phyloP scores from a whole-genome alignment of 2,329 filamentous ascomycete genomes.

The Ophiostoma himal-ulmi region DNA sequence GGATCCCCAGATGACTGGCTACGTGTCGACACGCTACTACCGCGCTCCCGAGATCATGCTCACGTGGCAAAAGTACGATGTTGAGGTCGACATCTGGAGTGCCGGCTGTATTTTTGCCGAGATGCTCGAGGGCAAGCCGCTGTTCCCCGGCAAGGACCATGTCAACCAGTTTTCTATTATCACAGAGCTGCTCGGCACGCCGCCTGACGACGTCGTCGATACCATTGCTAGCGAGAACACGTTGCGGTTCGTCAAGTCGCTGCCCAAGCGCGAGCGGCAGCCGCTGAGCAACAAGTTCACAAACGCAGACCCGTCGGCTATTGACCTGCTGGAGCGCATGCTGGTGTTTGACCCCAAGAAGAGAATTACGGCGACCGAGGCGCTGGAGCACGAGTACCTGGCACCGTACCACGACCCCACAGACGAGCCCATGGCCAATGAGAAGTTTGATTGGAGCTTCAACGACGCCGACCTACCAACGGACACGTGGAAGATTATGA shows the following conservation, averaged over 20 bases:
- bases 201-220: constrained; percentile 96
- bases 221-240: constrained; percentile 99
- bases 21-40: constrained; percentile 98
- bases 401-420: constrained; percentile 95
- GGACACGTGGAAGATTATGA: constrained; percentile 99
- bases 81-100: constrained; percentile 99
- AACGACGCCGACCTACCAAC: constrained; percentile 96
- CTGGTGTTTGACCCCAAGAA: constrained; percentile 98
- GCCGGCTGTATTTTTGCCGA: constrained; percentile 98
- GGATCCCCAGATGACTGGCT: constrained; percentile 98
- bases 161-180: constrained; percentile 99
- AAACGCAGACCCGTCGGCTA: constrained; percentile 79
- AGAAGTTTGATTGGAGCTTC: constrained; percentile 99
- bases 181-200: constrained; percentile 91
- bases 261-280: constrained; percentile 89
- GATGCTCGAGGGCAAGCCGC: constrained; percentile 96
- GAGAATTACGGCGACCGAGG: constrained; percentile 80
- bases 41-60: constrained; percentile 99
- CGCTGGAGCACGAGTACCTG: constrained; percentile 86
- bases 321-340: constrained; percentile 93
- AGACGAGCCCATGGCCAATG: constrained; percentile 89
- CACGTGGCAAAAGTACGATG: constrained; percentile 99
- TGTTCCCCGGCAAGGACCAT: constrained; percentile 98
- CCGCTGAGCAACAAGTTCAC: constrained; percentile 85
- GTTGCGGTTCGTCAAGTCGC: constrained; percentile 90